These are phyloP conservation scores for Excoecaria agallocha DNA, from an alignment of 345 rosid genomes.

Conservation along the genomic window DNA sequence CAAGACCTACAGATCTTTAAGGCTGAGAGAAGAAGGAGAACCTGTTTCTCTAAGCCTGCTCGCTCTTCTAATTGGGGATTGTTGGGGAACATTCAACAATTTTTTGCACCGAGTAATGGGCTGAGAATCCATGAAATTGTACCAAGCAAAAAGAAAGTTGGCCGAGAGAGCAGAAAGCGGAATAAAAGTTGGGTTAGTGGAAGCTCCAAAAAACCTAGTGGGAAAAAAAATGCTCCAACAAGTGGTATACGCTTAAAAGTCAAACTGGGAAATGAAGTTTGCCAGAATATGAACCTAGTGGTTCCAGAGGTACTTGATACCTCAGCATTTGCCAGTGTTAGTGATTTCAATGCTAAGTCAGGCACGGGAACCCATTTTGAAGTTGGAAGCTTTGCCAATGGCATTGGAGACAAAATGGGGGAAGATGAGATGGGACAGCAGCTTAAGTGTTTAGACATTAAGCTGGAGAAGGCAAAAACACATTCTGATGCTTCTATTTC, in stretches of 20 bases:
- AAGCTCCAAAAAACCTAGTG: constrained; percentile 34
- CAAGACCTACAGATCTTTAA: constrained; percentile 29
- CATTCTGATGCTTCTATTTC: constrained; percentile 28
- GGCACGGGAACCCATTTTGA: constrained; percentile 28
- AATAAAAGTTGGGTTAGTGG: constrained; percentile 30
- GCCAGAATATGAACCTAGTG: constrained; percentile 34
- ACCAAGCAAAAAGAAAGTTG: constrained; percentile 35
- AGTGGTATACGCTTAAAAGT: constrained; percentile 71
- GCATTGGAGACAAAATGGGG: constrained; percentile 32
- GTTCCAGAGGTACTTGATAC: constrained; percentile 42
- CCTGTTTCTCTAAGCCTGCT: constrained; percentile 54
- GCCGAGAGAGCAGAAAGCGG: constrained; percentile 35
- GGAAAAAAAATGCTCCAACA: constrained; percentile 37
- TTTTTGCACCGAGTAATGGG: constrained; percentile 39
- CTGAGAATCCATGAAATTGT: constrained; percentile 35
- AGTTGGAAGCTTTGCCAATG: constrained; percentile 25
- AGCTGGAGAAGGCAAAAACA: constrained; percentile 28
- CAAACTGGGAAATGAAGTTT: constrained; percentile 63
- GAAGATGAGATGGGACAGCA: constrained; percentile 31
- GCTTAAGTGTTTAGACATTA: constrained; percentile 23
- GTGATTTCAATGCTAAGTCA: constrained; percentile 20
- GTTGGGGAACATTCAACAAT: constrained; percentile 42
- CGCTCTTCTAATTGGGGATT: constrained; percentile 80
- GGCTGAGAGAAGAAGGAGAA: constrained; percentile 65
- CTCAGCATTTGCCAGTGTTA: constrained; percentile 31